A percentile compares a stretch with the other conserved stretches of the same genome.
These are phyloP conservation scores for Lodderomyces parapsilosis DNA, from an alignment of 1,139 yeast genomes.

Conservation along the genomic window DNA sequence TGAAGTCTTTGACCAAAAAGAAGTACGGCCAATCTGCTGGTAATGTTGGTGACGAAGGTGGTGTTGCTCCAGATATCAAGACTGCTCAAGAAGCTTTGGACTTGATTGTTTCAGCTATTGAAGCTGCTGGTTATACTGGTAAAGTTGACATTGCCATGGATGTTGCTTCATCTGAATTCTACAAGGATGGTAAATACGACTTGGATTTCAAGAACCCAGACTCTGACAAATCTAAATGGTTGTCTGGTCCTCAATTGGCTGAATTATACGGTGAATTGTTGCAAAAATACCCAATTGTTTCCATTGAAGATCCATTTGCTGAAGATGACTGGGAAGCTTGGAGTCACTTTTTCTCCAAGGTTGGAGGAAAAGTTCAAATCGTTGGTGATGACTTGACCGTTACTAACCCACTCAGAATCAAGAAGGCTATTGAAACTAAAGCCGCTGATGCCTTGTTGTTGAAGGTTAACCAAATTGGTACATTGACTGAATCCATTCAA, in stretches of 20 bases:
- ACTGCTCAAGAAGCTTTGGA: constrained; percentile 95
- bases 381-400: constrained; percentile 98
- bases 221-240: constrained; percentile 85
- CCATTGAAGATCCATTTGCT: constrained; percentile 97
- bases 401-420: constrained; percentile 92
- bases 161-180: constrained; percentile 95
- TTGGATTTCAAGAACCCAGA: constrained; percentile 95
- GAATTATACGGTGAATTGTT: constrained; percentile 74
- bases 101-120: constrained; percentile 83
- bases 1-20: constrained; percentile 87
- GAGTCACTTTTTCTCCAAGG: constrained; percentile 75
- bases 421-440: constrained; percentile 93
- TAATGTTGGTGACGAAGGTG: constrained; percentile 99
- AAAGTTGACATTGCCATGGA: constrained; percentile 87
- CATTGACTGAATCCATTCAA: constrained; percentile 85
- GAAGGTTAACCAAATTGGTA: constrained; percentile 96
- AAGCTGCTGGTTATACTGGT: constrained; percentile 90
- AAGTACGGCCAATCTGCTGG: constrained; percentile 96
- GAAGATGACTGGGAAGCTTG: constrained; percentile 99
- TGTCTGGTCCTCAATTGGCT: constrained; percentile 83
- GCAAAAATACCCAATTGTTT: constrained; percentile 91
- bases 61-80: constrained; percentile 95
- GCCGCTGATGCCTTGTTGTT: constrained; percentile 88
- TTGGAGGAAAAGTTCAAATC: constrained; percentile 73
- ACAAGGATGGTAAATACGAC: constrained; percentile 93